These are phyloP conservation scores for Trichophyton simii DNA, from an alignment of 2,329 filamentous ascomycete species.

Conservation along the genomic window DNA sequence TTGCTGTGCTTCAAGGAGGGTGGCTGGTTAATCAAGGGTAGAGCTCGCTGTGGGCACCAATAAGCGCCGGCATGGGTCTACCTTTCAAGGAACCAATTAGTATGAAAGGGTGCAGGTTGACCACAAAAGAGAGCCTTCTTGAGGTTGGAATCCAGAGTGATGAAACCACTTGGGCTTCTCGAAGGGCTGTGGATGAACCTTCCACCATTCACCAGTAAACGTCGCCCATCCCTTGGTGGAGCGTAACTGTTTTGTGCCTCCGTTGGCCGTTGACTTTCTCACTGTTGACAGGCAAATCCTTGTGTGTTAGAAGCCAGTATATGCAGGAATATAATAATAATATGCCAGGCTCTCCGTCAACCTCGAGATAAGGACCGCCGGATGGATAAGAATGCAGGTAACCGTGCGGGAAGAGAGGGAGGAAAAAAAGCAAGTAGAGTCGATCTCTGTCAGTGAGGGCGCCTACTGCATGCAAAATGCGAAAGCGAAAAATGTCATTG, in stretches of 20 bases:
- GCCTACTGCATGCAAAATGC: not conserved
- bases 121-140: not conserved
- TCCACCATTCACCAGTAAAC: not conserved
- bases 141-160: not conserved
- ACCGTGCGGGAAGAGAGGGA: not conserved
- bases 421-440: constrained; percentile 1
- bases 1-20: not conserved
- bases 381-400: not conserved
- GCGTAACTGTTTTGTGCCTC: not conserved
- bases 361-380: not conserved
- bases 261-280: not conserved
- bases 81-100: constrained; percentile 3
- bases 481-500: not conserved
- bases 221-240: not conserved
- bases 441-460: not conserved
- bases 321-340: not conserved
- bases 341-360: not conserved
- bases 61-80: constrained; percentile 11
- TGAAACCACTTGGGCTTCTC: constrained; percentile 2
- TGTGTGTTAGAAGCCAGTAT: not conserved
- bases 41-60: constrained; percentile 6
- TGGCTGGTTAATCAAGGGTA: constrained; percentile 10
- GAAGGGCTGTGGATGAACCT: not conserved
- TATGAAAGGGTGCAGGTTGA: not conserved
- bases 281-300: not conserved